Evolutionary conservation across 805 yeast genomes (phyloP), one percentile per base, ranked within the genome.

Genomic region (Candida gorgasii): DNA sequence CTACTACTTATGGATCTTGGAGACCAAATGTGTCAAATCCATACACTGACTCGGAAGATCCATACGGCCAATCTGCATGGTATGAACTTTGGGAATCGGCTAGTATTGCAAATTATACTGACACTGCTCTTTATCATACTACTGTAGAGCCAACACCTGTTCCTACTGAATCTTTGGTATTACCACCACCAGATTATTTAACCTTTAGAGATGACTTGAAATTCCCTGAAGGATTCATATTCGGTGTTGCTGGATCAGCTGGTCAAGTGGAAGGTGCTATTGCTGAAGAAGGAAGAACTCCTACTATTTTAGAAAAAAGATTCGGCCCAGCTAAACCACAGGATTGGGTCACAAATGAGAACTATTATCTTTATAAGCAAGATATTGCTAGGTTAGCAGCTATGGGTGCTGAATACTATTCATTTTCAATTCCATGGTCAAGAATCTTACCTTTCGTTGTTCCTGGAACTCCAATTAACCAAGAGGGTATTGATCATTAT

Each of bases 241-340:
- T 52, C 47, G 69, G 69, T 2, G 61, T 61, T 44, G 65, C 65
- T 12, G 58, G 64, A 11, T 57, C 67, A 13, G 65, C 67, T n/a
- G 54, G 58, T 18, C 71, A 65, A 49, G 54, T 63, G 34, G 70
- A 65, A 50, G 69, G 69, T 16, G 67, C 70, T 7, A 54, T 57
- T 20, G 57, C 58, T 19, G 63, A 54, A 22, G 65, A 64, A 41
- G 63, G 65, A 8, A 52, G 63, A 34, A 50, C 61, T 3, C 69
- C 67, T 11, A 48, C 63, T 9, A 47, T 61, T 20, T 50, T 56
- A 54, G 70, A 65, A 44, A 50, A 42, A 4, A 42, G 51, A 16
- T 38, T 55, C 5, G 11, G 11, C n/a, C 35, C 39, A 12, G 45
- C 43, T 24, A 34, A 35, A 16, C 54, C 57, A 4, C 49, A 56